These are phyloP conservation scores for Quercus cerris DNA, from an alignment of 306 rosid species.

Conservation along the genomic window DNA sequence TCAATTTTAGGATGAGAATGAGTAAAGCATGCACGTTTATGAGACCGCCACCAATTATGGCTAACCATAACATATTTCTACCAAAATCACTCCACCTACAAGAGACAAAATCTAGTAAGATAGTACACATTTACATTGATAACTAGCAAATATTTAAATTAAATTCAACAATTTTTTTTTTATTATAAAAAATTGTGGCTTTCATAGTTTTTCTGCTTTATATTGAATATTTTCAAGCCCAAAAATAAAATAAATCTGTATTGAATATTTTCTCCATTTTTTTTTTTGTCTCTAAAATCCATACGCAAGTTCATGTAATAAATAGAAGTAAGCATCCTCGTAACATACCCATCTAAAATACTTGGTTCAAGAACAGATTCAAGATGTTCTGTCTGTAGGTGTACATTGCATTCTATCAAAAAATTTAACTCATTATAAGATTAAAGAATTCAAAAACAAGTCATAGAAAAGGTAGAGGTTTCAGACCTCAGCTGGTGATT, in stretches of 20 bases:
- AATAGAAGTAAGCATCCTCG: not conserved
- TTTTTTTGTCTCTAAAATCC: not conserved
- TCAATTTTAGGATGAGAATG: conserved; percentile 52
- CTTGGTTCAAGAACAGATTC: conserved; percentile 27
- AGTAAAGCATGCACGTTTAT: conserved; percentile 49
- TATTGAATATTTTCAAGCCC: too few species aligned
- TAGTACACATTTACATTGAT: too few species aligned
- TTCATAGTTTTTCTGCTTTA: not conserved
- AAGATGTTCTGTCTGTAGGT: conserved; percentile 56
- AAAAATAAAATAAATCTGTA: not conserved
- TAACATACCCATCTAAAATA: conserved; percentile 42
- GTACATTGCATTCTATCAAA: not conserved
- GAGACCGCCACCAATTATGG: conserved; percentile 58
- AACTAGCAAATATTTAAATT: too few species aligned
- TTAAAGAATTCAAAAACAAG: not conserved
- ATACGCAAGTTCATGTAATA: conserved; percentile 1
- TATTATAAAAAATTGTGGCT: not conserved
- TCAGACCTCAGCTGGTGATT: conserved; percentile 45
- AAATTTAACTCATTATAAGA: not conserved
- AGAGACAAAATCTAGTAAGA: too few species aligned
- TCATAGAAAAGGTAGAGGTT: not conserved
- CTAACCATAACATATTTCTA: conserved; percentile 81
- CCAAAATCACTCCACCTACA: conserved; percentile 70
- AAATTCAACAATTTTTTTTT: too few species aligned
- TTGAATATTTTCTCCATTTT: not conserved